Evolutionary conservation across 179 eudicot species (phyloP).

Genomic region (Actinidia chinensis): DNA sequence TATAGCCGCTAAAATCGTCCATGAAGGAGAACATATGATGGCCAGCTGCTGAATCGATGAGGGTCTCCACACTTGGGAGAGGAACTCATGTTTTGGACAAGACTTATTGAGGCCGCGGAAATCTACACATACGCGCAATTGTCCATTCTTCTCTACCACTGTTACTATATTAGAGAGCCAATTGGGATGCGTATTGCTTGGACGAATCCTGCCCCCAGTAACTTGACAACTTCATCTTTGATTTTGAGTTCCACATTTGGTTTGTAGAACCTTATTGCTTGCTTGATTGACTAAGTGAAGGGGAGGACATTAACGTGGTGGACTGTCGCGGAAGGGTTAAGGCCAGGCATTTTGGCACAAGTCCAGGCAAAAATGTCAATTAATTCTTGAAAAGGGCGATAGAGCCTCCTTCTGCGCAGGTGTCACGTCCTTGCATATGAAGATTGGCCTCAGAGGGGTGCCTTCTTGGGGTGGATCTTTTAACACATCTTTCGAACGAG

Average conservation of each 20-base stretch:
- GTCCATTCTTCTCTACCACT: neutral
- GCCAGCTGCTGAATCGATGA: neutral
- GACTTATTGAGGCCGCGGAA: neutral
- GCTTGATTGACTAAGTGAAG: too few species aligned
- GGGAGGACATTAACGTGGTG: too few species aligned
- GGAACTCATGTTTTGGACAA: neutral
- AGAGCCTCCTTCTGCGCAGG: too few species aligned
- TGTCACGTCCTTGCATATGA: too few species aligned
- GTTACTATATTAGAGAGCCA: neutral
- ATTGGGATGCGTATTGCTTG: neutral
- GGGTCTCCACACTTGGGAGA: neutral
- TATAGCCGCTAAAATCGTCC: neutral
- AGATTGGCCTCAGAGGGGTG: too few species aligned
- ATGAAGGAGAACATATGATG: neutral
- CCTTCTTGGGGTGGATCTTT: too few species aligned
- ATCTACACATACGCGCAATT: neutral
- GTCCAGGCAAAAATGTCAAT: too few species aligned
- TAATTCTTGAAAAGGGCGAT: too few species aligned
- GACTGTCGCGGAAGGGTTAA: too few species aligned
- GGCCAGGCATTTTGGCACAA: too few species aligned
- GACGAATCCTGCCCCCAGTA: too few species aligned
- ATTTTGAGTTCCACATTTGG: neutral
- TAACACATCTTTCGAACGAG: too few species aligned
- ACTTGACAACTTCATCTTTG: neutral
- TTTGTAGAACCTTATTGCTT: neutral